Evolutionary conservation across 2,329 filamentous ascomycete species (phyloP).

Genomic region (Xylaria sp.): DNA sequence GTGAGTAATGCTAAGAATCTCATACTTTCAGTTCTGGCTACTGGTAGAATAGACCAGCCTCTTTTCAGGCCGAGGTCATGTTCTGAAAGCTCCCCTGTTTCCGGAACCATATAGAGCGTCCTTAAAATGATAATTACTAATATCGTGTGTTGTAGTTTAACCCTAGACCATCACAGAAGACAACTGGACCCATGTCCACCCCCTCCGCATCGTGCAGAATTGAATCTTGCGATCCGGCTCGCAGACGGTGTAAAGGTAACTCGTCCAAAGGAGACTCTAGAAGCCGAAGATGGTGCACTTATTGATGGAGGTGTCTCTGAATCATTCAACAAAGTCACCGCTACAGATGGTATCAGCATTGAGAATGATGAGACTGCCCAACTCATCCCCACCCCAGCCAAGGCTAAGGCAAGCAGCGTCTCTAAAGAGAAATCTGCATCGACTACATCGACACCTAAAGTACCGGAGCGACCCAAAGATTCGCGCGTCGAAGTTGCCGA

Average conservation of each 20-base stretch:
- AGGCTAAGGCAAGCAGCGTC: neutral
- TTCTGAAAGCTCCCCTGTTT: neutral
- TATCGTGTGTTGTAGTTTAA: conserved; percentile 36
- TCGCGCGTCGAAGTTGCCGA: conserved; percentile 59
- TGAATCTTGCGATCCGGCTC: conserved; percentile 70
- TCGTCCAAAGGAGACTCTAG: neutral
- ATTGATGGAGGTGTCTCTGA: neutral
- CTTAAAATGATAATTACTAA: neutral
- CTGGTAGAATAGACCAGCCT: neutral
- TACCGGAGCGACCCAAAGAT: conserved; percentile 50
- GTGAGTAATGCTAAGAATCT: neutral
- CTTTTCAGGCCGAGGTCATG: neutral
- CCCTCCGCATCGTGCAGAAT: conserved; percentile 74
- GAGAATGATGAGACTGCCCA: conserved; percentile 36
- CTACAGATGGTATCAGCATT: conserved; percentile 42
- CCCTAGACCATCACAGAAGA: conserved; percentile 75
- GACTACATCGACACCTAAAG: conserved; percentile 1
- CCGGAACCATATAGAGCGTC: too few species aligned
- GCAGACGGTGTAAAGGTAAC: conserved; percentile 55
- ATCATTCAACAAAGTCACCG: conserved; percentile 35
- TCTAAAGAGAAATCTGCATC: conserved; percentile 25
- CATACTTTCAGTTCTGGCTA: neutral
- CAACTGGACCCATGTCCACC: conserved; percentile 76
- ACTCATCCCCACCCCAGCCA: neutral
- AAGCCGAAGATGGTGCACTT: conserved; percentile 35